Evolutionary conservation across 2,329 filamentous ascomycete species (phyloP).

Genomic region (Graphium sp.): DNA sequence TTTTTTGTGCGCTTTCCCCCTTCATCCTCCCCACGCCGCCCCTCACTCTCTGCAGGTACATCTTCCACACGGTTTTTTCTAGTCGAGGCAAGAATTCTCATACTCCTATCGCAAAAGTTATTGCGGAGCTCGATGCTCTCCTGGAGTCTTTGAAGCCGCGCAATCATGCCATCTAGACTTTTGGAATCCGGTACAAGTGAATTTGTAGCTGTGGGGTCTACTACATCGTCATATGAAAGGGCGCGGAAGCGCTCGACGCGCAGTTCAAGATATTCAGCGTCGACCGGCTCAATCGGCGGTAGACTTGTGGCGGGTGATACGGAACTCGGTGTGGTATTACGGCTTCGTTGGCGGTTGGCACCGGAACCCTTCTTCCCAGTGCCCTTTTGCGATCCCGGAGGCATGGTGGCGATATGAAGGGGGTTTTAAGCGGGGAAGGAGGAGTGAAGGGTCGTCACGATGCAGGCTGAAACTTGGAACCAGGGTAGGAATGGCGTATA

Average conservation of each 20-base stretch:
- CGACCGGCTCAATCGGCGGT: conserved; percentile 34
- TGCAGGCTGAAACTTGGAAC: too few species aligned
- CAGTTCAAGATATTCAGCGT: conserved; percentile 52
- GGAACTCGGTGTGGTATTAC: conserved; percentile 61
- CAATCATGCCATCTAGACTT: conserved; percentile 45
- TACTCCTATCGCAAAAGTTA: conserved; percentile 52
- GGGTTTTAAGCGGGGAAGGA: neutral
- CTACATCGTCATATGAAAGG: conserved; percentile 50
- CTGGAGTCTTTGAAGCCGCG: conserved; percentile 45
- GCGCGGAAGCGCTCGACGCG: conserved; percentile 40
- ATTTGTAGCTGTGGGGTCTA: conserved; percentile 42
- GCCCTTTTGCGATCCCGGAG: conserved; percentile 41
- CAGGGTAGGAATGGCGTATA: too few species aligned
- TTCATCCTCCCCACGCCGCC: conserved; percentile 28
- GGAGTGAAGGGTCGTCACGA: too few species aligned
- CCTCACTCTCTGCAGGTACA: conserved; percentile 23
- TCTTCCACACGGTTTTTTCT: conserved; percentile 46
- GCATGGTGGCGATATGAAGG: conserved; percentile 23
- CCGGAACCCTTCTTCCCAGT: conserved; percentile 47
- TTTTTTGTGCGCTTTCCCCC: conserved; percentile 45
- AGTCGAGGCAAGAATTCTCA: conserved; percentile 51
- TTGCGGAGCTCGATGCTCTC: conserved; percentile 52
- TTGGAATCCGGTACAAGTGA: conserved; percentile 45
- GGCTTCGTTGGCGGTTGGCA: conserved; percentile 50
- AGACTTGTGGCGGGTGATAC: conserved; percentile 25